A percentile compares a stretch with the other conserved stretches of the same genome.
Conservation (phyloP, 305 asterid species). For the Nicotiana rustica region DNA sequence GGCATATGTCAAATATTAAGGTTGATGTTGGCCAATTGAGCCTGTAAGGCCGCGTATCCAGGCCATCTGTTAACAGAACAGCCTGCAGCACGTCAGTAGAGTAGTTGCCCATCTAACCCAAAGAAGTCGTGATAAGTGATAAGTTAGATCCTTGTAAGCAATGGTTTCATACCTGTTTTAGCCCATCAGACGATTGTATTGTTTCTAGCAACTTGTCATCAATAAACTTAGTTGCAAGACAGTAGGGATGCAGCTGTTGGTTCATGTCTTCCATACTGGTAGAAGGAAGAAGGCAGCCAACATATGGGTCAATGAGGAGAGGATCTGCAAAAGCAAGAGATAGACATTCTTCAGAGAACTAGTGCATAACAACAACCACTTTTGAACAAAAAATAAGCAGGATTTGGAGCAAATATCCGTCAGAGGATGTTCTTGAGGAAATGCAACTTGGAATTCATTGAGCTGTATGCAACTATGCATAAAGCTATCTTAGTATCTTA, state of each 20-base stretch:
- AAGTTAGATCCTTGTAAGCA: constrained; percentile 28
- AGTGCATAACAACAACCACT: neutral
- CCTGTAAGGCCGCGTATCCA: constrained; percentile 91
- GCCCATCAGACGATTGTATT: constrained; percentile 56
- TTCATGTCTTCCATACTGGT: constrained; percentile 45
- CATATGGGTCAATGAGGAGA: constrained; percentile 75
- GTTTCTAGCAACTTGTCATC: constrained; percentile 70
- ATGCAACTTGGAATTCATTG: neutral
- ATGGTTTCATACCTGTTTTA: constrained; percentile 67
- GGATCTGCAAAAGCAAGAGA: constrained; percentile 63
- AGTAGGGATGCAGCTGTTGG: constrained; percentile 57
- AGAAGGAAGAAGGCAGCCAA: constrained; percentile 70
- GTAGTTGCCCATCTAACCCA: constrained; percentile 36
- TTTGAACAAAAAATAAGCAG: neutral
- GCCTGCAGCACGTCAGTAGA: constrained; percentile 61
- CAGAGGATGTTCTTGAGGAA: neutral
- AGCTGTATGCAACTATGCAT: neutral
- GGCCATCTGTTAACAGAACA: constrained; percentile 85
- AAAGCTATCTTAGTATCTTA: neutral
- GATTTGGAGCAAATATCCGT: neutral
- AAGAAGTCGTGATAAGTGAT: constrained; percentile 28
- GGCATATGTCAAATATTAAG: constrained; percentile 68
- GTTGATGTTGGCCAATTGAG: constrained; percentile 88
- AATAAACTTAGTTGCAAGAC: constrained; percentile 81
- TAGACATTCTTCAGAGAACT: constrained; percentile 6